These are phyloP conservation scores for Strobilomyces echinocephalus DNA, from an alignment of 768 basidiomycete genomes.

Conservation along the genomic window DNA sequence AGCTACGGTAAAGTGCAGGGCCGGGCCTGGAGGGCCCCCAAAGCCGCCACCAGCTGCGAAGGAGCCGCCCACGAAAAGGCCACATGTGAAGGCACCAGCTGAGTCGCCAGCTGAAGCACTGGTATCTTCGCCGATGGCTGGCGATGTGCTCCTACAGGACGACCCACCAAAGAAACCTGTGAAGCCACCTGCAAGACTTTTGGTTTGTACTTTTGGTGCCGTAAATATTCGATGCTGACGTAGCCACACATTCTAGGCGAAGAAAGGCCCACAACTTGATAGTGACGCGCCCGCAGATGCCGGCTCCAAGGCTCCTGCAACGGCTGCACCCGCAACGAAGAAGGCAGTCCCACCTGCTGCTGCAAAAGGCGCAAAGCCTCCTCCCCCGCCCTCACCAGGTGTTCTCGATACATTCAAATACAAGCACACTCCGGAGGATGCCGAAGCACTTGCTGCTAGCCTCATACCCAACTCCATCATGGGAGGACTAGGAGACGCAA, in stretches of 20 bases:
- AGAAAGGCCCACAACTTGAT: slow-evolving; percentile 45
- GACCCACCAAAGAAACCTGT: slow-evolving; percentile 38
- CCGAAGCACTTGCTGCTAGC: slow-evolving; percentile 71
- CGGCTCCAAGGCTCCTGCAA: slow-evolving; percentile 21
- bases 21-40: slow-evolving; percentile 50
- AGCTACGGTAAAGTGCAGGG: slow-evolving; percentile 86
- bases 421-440: slow-evolving; percentile 88
- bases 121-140: slow-evolving; percentile 10
- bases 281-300: slow-evolving; percentile 20
- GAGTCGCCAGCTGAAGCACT: slow-evolving; percentile 16
- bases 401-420: slow-evolving; percentile 84
- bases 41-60: slow-evolving; percentile 32
- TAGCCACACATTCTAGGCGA: slow-evolving; percentile 34
- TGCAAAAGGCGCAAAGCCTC: slow-evolving; percentile 44
- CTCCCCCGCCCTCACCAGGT: slow-evolving; percentile 45
- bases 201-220: slow-evolving; percentile 27
- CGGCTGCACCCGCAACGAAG: slow-evolving; percentile 35
- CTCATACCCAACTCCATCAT: slow-evolving; percentile 67
- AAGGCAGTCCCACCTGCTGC: slow-evolving; percentile 39
- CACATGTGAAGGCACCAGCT: slow-evolving; percentile 29
- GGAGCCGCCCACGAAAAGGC: slow-evolving; percentile 36
- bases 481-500: slow-evolving; percentile 73
- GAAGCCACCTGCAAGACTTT: slow-evolving; percentile 49
- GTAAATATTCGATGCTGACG: neutral
- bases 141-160: slow-evolving; percentile 25